A percentile compares a stretch with the other conserved stretches of the same genome.
phyloP scores from a whole-genome alignment of 345 rosid species.

The Lagerstroemia speciosa region DNA sequence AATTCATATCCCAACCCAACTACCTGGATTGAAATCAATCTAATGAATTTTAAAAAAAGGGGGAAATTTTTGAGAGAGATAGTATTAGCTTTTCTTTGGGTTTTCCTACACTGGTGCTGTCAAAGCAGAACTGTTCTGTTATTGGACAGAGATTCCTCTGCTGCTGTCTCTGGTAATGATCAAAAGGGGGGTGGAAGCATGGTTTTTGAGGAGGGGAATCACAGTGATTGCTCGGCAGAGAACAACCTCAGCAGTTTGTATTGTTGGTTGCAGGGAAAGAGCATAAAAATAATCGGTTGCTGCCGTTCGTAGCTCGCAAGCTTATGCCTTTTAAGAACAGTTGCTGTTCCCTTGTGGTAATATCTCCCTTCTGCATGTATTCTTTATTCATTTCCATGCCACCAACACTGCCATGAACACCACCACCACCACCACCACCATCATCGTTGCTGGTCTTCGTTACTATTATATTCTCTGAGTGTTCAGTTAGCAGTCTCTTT shows the following conservation, averaged over 20 bases:
- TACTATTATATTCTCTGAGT: neutral
- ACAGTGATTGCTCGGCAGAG: neutral
- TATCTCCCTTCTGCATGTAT: too few relatives aligned
- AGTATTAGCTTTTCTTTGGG: neutral
- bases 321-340: neutral
- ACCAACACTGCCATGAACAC: neutral
- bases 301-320: neutral
- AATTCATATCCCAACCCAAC: too few relatives aligned
- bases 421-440: neutral
- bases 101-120: neutral
- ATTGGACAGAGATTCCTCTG: too few relatives aligned
- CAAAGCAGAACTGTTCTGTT: neutral
- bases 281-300: neutral
- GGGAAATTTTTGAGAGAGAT: neutral
- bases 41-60: neutral
- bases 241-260: neutral
- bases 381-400: neutral
- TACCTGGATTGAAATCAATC: too few relatives aligned
- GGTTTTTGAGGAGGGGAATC: neutral
- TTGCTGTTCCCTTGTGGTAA: too few relatives aligned
- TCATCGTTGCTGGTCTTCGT: neutral
- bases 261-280: neutral
- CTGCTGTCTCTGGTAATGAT: neutral
- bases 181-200: neutral
- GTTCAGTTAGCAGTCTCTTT: slow-evolving; percentile 11